Evolutionary conservation across 169 alveolate species (phyloP).

Genomic region (Amoebophrya sp.): DNA sequence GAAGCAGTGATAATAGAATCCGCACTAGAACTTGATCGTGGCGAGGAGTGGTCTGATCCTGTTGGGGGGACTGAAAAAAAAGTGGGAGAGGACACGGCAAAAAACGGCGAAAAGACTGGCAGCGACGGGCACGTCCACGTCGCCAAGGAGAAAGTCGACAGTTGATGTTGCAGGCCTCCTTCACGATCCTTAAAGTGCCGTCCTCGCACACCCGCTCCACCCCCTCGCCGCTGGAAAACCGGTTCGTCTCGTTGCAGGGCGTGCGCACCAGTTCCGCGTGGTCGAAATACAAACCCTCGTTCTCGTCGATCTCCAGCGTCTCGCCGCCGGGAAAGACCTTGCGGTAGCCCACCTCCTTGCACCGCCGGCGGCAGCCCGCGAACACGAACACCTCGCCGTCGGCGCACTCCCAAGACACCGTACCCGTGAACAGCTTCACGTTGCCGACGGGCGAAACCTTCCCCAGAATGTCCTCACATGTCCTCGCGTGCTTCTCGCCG

Average conservation of each 20-base stretch:
- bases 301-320: background rate
- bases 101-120: too few species aligned
- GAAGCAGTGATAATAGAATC: too few species aligned
- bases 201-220: background rate
- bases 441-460: background rate
- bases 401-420: background rate
- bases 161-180: background rate
- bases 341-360: background rate
- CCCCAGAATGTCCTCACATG: background rate
- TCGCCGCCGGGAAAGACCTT: background rate
- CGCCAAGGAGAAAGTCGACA: too few species aligned
- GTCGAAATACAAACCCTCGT: background rate
- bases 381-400: background rate
- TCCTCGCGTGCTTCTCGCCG: background rate
- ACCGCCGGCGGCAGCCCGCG: background rate
- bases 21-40: too few species aligned
- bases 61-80: too few species aligned
- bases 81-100: too few species aligned
- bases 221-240: background rate
- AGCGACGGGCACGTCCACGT: too few species aligned
- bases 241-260: background rate
- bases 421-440: background rate
- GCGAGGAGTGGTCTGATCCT: too few species aligned
- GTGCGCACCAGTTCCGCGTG: background rate
- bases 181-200: background rate